Base-by-base conservation (phyloP, 805 yeast genomes). In the Saccharomycopsis malanga region DNA sequence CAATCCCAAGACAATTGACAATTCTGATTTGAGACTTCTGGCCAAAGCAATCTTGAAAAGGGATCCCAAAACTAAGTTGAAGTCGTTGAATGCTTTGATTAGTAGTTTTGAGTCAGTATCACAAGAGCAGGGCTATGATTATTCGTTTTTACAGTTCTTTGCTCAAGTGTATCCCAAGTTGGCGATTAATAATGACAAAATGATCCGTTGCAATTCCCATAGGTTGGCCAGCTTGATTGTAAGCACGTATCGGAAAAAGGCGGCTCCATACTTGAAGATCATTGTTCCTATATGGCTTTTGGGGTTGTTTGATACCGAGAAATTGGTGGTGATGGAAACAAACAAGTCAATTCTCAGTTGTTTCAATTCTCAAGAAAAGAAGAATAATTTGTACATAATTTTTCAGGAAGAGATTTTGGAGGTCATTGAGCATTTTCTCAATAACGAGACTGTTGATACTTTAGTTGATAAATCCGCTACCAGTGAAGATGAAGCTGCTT, bases 231-330 rank as follows among this genome's bases (percentile, higher is more conserved):
- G 36, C 6, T n/a, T 15, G 5, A 34, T 51, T 12, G 30, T 51
- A n/a, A 20, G 22, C 3, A 18, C 18, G 25, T 41, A 29, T 36
- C 39, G 44, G n/a, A 51, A 48, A 35, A 44, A 42, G 14, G 39
- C 36, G 9, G 32, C 42, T 3, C 17, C 21, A 4, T 51, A 44
- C 38, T 40, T 48, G n/a, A 42, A 42, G 7, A 41, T 18, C 32
- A 24, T 51, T 32, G 45, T 48, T 12, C 54, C 54, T 17, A 27
- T 51, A 27, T 51, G 52, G 53, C 32, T 51, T 9, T n/a, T 48
- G 30, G 54, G 54, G 14, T 17, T 37, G 4, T 42, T 18, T 24
- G 54, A 51, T n/a, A 7, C 40, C 4, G 54, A 51, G 4, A 44
- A 44, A 24, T 9, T 32, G 17, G 54, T 51, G 6, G 44, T 24